These are phyloP conservation scores for Marsdenia floribunda DNA, from an alignment of 257 asterid genomes.

Conservation along the genomic window DNA sequence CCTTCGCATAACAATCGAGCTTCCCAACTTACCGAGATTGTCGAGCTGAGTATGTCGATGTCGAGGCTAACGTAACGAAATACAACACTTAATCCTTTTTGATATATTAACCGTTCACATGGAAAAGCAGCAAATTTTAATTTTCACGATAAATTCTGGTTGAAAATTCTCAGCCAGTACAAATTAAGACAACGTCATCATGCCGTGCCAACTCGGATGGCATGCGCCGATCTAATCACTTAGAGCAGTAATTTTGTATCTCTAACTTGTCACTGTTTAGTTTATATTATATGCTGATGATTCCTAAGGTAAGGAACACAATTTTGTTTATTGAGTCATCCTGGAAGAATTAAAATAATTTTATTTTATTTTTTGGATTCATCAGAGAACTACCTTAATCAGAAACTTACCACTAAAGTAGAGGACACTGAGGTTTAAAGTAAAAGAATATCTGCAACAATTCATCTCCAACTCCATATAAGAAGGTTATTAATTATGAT, in stretches of 20 bases:
- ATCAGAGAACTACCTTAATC: background rate
- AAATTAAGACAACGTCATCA: background rate
- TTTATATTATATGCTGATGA: background rate
- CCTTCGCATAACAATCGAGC: no score
- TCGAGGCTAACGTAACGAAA: no score
- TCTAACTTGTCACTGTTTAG: background rate
- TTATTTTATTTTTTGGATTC: no score
- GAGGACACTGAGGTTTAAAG: background rate
- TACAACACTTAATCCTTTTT: no score
- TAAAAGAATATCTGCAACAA: background rate
- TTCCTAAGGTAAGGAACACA: no score
- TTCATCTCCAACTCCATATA: background rate
- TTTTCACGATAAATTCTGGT: background rate
- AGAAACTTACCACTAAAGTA: background rate
- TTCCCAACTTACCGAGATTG: no score
- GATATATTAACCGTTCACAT: no score
- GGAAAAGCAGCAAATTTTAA: background rate
- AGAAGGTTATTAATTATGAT: background rate
- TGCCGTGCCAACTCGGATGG: background rate
- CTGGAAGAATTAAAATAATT: background rate
- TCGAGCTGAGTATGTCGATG: no score
- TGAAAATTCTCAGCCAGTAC: background rate
- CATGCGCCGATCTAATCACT: slow-evolving; percentile 1
- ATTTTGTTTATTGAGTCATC: background rate
- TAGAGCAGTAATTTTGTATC: background rate